Conservation (phyloP, 371 early-diverging fungal genomes). For the Saksenaea vasiformis region DNA sequence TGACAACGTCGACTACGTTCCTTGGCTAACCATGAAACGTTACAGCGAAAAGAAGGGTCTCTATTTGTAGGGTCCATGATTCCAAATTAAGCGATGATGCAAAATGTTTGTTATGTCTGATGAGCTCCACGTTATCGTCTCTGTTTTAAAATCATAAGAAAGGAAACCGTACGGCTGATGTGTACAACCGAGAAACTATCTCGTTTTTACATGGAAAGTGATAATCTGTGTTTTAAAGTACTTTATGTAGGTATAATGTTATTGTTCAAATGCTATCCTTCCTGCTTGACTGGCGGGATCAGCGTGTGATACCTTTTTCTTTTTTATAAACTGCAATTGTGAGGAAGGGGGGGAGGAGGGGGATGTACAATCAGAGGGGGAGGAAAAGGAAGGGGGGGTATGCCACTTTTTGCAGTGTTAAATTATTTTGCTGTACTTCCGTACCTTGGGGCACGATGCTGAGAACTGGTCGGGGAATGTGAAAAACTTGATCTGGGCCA, state of each 20-base stretch:
- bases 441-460: constrained; percentile 24
- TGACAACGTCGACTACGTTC: no score
- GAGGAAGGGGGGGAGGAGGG: background rate
- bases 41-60: no score
- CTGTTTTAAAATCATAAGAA: no score
- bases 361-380: constrained; percentile 6
- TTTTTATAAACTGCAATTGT: background rate
- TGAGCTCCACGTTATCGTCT: no score
- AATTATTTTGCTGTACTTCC: constrained; percentile 22
- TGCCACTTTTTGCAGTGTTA: background rate
- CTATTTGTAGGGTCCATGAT: no score
- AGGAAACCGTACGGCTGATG: no score
- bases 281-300: background rate
- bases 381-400: constrained; percentile 1
- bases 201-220: no score
- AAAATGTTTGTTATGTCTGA: no score
- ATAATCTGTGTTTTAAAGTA: background rate
- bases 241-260: background rate
- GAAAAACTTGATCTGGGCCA: constrained; percentile 8
- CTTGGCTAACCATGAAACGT: no score
- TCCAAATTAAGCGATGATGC: no score
- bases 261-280: background rate
- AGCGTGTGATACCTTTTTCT: background rate
- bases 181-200: no score
- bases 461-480: background rate